phyloP scores from a whole-genome alignment of 1,284 basidiomycete species.

The Vanrija pseudolonga region DNA sequence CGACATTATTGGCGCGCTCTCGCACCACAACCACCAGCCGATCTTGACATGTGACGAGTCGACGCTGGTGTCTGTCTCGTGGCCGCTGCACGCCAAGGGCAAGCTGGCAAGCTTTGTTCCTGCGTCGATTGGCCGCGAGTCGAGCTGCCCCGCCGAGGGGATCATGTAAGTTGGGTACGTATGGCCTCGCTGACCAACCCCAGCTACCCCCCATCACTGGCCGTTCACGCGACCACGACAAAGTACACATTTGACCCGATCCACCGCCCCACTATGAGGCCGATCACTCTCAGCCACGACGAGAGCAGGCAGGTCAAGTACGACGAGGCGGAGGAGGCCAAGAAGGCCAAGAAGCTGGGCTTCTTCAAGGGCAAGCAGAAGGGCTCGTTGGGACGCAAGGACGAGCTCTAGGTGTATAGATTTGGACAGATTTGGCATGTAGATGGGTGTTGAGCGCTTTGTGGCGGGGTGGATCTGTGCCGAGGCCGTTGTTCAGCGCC shows the following conservation, averaged over 20 bases:
- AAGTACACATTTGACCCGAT: constrained; percentile 41
- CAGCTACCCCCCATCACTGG: constrained; percentile 36
- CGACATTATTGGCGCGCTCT: constrained; percentile 34
- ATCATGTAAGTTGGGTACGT: constrained; percentile 31
- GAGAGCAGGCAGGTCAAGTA: constrained; percentile 30
- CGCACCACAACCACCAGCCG: constrained; percentile 21
- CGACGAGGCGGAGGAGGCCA: constrained; percentile 11
- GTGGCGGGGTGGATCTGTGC: too few species aligned
- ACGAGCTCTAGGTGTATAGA: constrained; percentile 26
- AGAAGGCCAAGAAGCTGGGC: constrained; percentile 32
- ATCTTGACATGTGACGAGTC: constrained; percentile 33
- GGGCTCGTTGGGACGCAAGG: constrained; percentile 19
- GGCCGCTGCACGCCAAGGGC: constrained; percentile 37
- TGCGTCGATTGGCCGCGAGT: constrained; percentile 9
- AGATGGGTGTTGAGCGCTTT: too few species aligned
- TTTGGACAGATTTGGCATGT: not conserved
- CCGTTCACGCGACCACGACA: constrained; percentile 22
- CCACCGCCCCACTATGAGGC: constrained; percentile 39
- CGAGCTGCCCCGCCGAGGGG: constrained; percentile 43
- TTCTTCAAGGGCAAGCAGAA: constrained; percentile 39
- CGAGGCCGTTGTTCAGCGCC: too few species aligned
- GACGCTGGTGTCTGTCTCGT: constrained; percentile 33
- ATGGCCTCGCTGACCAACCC: not conserved
- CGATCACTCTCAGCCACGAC: constrained; percentile 40
- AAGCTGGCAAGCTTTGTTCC: constrained; percentile 34